phyloP scores from a whole-genome alignment of 768 basidiomycete genomes.

The Hygrophorus pudorinus region DNA sequence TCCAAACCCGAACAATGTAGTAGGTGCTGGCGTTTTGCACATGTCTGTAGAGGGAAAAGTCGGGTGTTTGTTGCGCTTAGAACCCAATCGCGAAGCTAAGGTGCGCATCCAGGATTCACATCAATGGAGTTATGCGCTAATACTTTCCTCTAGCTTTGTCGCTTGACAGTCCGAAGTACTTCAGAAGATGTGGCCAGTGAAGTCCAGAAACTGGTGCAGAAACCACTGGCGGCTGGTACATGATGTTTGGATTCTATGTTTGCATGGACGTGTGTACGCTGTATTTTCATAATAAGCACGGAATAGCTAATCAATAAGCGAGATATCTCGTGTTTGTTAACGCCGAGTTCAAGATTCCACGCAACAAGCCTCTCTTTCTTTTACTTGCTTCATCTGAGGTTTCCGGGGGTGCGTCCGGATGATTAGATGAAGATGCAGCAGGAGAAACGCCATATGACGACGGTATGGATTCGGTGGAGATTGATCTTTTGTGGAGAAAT shows the following conservation, averaged over 20 bases:
- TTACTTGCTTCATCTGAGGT: conserved; percentile 28
- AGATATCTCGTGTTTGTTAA: conserved; percentile 13
- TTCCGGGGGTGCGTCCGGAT: conserved; percentile 18
- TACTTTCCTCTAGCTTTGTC: conserved; percentile 55
- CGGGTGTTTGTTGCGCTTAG: conserved; percentile 85
- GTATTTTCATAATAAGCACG: conserved; percentile 1
- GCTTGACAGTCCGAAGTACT: conserved; percentile 89
- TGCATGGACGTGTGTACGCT: conserved; percentile 5
- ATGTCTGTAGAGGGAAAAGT: conserved; percentile 90
- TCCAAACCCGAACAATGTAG: conserved; percentile 88
- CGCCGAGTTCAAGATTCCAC: conserved; percentile 30
- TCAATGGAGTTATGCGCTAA: neutral
- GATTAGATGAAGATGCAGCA: conserved; percentile 8
- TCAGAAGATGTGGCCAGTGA: conserved; percentile 81
- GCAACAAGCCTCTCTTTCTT: conserved; percentile 31
- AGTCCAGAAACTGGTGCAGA: conserved; percentile 48
- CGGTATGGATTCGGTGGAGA: conserved; percentile 49
- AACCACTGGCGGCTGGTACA: conserved; percentile 26
- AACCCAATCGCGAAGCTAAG: conserved; percentile 95
- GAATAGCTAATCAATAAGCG: neutral
- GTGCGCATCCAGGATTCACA: conserved; percentile 28
- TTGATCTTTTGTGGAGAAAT: conserved; percentile 35
- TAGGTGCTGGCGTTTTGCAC: conserved; percentile 93
- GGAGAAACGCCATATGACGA: conserved; percentile 14
- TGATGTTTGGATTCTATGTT: neutral